phyloP scores from a whole-genome alignment of 768 basidiomycete species.

The Glaciozyma antarctica region DNA sequence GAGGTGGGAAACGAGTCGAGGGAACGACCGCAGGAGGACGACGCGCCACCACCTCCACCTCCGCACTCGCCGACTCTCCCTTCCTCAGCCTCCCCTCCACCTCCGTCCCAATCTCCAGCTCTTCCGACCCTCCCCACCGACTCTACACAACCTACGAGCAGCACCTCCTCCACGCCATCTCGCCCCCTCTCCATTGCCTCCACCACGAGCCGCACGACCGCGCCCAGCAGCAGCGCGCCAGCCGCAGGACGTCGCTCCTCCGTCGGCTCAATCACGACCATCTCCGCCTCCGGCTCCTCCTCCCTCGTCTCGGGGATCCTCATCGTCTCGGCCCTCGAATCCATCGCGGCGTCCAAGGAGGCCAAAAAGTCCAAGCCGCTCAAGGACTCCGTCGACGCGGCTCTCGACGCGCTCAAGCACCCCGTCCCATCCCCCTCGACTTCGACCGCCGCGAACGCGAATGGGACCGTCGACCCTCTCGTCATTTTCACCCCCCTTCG shows the following conservation, averaged over 20 bases:
- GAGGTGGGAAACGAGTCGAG: neutral
- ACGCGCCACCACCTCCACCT: neutral
- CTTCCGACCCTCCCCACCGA: neutral
- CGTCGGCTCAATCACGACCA: constrained; percentile 25
- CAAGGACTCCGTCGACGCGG: constrained; percentile 33
- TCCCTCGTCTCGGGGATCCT: constrained; percentile 33
- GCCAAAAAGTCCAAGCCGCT: constrained; percentile 31
- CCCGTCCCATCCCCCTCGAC: constrained; percentile 8
- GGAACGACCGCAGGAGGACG: neutral
- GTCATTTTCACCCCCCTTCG: constrained; percentile 94
- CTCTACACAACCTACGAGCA: neutral
- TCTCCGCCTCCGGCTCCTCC: constrained; percentile 22
- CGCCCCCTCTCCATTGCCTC: neutral
- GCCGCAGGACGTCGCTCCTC: constrained; percentile 17
- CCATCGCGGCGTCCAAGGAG: constrained; percentile 33
- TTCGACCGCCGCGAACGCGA: neutral
- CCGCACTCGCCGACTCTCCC: neutral
- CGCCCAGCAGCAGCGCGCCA: neutral
- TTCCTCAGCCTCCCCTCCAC: neutral
- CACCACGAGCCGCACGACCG: neutral
- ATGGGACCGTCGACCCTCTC: constrained; percentile 46
- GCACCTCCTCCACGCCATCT: constrained; percentile 2
- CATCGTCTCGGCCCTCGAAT: constrained; percentile 33
- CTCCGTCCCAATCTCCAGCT: neutral
- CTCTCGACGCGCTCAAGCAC: constrained; percentile 32